Evolutionary conservation across 2,329 filamentous ascomycete genomes (phyloP).

Genomic region (Nemania bipapillata): DNA sequence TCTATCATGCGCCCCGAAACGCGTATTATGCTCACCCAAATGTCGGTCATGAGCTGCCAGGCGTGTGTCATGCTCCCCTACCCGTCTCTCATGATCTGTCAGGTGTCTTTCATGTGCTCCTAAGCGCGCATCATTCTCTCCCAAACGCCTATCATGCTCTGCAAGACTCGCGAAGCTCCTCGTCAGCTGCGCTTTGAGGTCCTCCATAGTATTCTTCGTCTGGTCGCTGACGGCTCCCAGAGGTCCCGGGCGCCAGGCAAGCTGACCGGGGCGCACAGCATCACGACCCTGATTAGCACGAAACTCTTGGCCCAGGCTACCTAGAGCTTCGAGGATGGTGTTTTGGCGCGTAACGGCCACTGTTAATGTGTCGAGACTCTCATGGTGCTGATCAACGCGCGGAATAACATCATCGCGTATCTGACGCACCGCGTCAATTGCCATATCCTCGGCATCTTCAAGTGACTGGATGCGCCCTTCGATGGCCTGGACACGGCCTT

Average conservation of each 20-base stretch:
- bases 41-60: slow-evolving; percentile 30
- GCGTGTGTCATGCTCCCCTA: slow-evolving; percentile 29
- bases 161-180: slow-evolving; percentile 34
- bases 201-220: slow-evolving; percentile 33
- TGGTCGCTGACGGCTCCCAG: slow-evolving; percentile 30
- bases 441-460: slow-evolving; percentile 39
- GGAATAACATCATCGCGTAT: slow-evolving; percentile 36
- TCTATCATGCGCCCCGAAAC: slow-evolving; percentile 27
- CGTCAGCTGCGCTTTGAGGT: slow-evolving; percentile 36
- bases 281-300: slow-evolving; percentile 37
- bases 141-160: slow-evolving; percentile 32
- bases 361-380: slow-evolving; percentile 26
- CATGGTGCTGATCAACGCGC: slow-evolving; percentile 32
- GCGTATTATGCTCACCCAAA: slow-evolving; percentile 28
- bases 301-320: slow-evolving; percentile 31
- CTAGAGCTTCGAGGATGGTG: slow-evolving; percentile 25
- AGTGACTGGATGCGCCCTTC: slow-evolving; percentile 36
- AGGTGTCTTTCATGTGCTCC: slow-evolving; percentile 23
- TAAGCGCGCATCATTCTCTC: slow-evolving; percentile 29
- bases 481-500: slow-evolving; percentile 32
- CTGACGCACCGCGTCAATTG: slow-evolving; percentile 39
- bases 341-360: slow-evolving; percentile 29
- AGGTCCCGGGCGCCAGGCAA: slow-evolving; percentile 37
- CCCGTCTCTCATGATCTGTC: slow-evolving; percentile 24
- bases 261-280: slow-evolving; percentile 26